phyloP scores from a whole-genome alignment of 805 yeast species.

The Kazachstania taianensis region DNA sequence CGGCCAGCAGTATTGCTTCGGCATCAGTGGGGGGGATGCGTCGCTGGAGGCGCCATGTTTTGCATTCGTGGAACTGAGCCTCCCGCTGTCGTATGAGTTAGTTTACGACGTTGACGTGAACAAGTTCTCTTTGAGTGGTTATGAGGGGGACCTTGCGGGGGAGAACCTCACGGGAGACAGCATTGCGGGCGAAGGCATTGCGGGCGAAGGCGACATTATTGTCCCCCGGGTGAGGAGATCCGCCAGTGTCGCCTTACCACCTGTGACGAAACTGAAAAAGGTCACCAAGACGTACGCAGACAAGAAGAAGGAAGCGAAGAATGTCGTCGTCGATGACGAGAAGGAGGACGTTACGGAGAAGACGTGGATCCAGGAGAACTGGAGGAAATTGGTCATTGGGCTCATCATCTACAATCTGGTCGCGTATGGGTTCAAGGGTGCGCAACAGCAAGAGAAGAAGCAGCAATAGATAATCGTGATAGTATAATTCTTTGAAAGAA shows the following conservation, averaged over 20 bases:
- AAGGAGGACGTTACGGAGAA: conserved; percentile 13
- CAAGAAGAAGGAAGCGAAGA: conserved; percentile 13
- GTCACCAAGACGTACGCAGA: conserved; percentile 26
- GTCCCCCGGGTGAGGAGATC: conserved; percentile 11
- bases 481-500: no score
- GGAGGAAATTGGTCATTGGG: conserved; percentile 24
- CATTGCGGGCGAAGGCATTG: not conserved
- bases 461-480: no score
- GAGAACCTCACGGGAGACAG: conserved; percentile 5
- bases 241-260: conserved; percentile 15
- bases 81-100: conserved; percentile 20
- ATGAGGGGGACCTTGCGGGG: no score
- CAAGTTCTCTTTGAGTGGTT: conserved; percentile 17
- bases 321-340: conserved; percentile 6
- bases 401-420: conserved; percentile 16
- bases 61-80: conserved; percentile 13
- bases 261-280: conserved; percentile 19
- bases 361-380: conserved; percentile 24
- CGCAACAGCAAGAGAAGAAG: no score
- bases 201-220: conserved; percentile 12
- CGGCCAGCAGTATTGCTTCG: conserved; percentile 15
- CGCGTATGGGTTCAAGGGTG: not conserved
- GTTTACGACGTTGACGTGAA: conserved; percentile 10
- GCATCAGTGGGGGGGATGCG: no score
- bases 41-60: conserved; percentile 19